A percentile compares a stretch with the other conserved stretches of the same genome.
Evolutionary conservation across 2,329 filamentous ascomycete species (phyloP).

Genomic region (Aspergillus viridinutans): DNA sequence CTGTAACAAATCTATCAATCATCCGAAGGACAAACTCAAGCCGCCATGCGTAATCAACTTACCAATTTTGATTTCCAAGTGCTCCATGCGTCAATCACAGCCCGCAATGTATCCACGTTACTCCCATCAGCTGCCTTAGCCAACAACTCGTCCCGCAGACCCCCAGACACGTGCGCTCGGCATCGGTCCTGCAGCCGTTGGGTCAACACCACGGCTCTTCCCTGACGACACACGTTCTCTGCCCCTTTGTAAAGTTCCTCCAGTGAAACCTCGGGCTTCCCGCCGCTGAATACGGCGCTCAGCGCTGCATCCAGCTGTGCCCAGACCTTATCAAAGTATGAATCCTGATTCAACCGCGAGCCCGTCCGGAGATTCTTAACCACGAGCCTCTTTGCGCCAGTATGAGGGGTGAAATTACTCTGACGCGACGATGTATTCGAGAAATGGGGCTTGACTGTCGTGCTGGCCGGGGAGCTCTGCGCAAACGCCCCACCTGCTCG

Average conservation of each 20-base stretch:
- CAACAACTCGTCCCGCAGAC: constrained; percentile 57
- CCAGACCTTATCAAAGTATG: constrained; percentile 75
- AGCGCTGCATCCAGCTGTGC: constrained; percentile 70
- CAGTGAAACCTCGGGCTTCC: constrained; percentile 65
- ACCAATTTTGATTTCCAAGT: constrained; percentile 75
- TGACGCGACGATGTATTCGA: constrained; percentile 34
- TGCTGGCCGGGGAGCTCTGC: constrained; percentile 40
- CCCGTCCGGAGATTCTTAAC: constrained; percentile 82
- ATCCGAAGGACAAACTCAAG: constrained; percentile 1
- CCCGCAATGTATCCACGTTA: constrained; percentile 61
- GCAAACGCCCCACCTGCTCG: constrained; percentile 41
- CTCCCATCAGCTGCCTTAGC: constrained; percentile 51
- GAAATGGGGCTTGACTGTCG: constrained; percentile 17
- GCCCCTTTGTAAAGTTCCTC: constrained; percentile 87
- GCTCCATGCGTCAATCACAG: constrained; percentile 63
- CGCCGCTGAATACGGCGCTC: constrained; percentile 64
- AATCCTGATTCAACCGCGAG: constrained; percentile 62
- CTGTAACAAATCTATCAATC: constrained; percentile 37
- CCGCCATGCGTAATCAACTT: constrained; percentile 26
- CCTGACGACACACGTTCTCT: constrained; percentile 84
- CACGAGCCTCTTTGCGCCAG: constrained; percentile 78
- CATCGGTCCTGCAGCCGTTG: constrained; percentile 62
- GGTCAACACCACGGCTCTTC: constrained; percentile 65
- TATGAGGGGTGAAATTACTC: constrained; percentile 64
- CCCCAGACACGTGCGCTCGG: constrained; percentile 56